Conservation (phyloP, 1,284 basidiomycete genomes). For the Peniophora sp. region DNA sequence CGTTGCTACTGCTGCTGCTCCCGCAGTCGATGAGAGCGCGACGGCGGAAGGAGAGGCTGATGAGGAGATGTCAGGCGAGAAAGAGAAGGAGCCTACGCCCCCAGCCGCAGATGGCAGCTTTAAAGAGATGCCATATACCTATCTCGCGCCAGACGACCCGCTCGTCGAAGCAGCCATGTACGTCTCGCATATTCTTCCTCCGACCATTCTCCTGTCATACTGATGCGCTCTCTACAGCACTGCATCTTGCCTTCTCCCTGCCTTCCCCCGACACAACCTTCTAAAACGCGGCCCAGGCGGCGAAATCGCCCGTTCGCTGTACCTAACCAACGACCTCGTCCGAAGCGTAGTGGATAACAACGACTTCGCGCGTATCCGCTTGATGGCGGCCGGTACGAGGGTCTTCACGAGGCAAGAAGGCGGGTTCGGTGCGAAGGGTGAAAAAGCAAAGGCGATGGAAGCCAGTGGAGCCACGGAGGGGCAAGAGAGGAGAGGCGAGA, state of each 20-base stretch:
- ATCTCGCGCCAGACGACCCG: conserved; percentile 64
- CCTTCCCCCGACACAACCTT: conserved; percentile 71
- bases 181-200: conserved; percentile 16
- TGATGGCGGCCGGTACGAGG: conserved; percentile 91
- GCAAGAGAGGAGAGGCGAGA: conserved; percentile 19
- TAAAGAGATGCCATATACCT: conserved; percentile 90
- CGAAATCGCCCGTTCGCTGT: conserved; percentile 75
- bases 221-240: conserved; percentile 33
- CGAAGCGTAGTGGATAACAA: conserved; percentile 77
- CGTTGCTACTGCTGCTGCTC: conserved; percentile 9
- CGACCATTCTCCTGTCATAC: background rate
- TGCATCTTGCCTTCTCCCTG: conserved; percentile 66
- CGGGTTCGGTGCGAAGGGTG: conserved; percentile 19
- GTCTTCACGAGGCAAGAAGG: conserved; percentile 66
- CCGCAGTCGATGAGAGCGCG: conserved; percentile 9
- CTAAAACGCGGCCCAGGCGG: conserved; percentile 86
- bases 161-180: conserved; percentile 67
- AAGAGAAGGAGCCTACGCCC: conserved; percentile 19
- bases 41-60: background rate
- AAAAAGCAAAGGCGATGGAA: background rate
- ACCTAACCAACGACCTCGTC: conserved; percentile 84
- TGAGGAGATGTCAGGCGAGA: background rate
- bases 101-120: conserved; percentile 43
- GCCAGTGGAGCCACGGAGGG: background rate
- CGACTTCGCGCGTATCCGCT: conserved; percentile 78